Evolutionary conservation across 495 filamentous ascomycete species (phyloP).

Genomic region (Talaromyces borbonicus): DNA sequence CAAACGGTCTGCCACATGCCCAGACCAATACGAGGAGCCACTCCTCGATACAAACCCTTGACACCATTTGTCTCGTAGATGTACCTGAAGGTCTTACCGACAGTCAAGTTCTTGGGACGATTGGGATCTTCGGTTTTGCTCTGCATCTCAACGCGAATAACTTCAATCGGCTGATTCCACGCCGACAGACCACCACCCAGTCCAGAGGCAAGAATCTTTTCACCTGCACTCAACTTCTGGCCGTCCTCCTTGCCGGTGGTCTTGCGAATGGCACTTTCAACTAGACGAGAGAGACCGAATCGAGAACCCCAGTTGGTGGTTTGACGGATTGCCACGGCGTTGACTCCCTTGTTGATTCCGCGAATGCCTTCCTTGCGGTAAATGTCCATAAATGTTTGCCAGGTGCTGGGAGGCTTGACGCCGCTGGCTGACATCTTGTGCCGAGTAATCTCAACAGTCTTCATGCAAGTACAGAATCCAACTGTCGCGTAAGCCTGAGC

Average conservation of each 20-base stretch:
- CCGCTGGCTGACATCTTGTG: constrained; percentile 83
- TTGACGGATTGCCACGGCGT: constrained; percentile 95
- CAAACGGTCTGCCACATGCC: constrained; percentile 99
- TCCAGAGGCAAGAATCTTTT: constrained; percentile 85
- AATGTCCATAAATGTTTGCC: constrained; percentile 92
- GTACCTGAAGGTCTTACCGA: constrained; percentile 83
- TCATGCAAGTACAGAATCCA: constrained; percentile 99
- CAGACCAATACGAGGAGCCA: constrained; percentile 85
- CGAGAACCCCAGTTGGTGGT: constrained; percentile 99
- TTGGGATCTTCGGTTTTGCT: constrained; percentile 96
- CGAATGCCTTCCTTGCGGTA: constrained; percentile 89
- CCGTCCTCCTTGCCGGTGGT: constrained; percentile 69
- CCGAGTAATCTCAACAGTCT: constrained; percentile 99
- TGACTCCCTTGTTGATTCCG: constrained; percentile 97
- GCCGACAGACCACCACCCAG: constrained; percentile 89
- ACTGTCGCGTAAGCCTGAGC: constrained; percentile 98
- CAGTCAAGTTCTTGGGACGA: constrained; percentile 96
- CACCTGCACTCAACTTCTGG: constrained; percentile 62
- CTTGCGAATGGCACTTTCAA: constrained; percentile 78
- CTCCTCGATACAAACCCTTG: constrained; percentile 91
- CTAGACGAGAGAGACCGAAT: constrained; percentile 85
- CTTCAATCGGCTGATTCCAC: constrained; percentile 99
- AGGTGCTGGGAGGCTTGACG: constrained; percentile 76
- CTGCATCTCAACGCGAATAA: constrained; percentile 99
- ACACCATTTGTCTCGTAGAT: constrained; percentile 85